Conservation (phyloP, 768 basidiomycete species). For the Pholiota conissans region DNA sequence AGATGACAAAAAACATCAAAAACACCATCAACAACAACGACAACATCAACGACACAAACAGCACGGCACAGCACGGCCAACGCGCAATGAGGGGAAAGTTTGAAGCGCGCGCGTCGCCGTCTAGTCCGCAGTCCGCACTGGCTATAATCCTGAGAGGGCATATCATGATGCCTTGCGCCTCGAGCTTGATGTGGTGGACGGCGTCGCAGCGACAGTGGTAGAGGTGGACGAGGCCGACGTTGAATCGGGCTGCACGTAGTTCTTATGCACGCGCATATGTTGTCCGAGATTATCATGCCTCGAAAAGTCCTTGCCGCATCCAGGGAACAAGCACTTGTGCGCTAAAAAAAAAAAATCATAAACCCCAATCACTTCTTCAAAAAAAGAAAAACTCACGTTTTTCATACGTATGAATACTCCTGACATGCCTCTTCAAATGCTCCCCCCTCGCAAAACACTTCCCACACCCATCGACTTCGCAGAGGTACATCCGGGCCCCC, state of each 20-base stretch:
- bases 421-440: constrained; percentile 86
- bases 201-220: neutral
- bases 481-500: constrained; percentile 56
- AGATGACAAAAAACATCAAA: neutral
- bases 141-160: no score
- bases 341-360: constrained; percentile 42
- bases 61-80: no score
- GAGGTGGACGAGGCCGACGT: constrained; percentile 7
- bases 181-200: no score
- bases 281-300: constrained; percentile 88
- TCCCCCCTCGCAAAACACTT: constrained; percentile 89
- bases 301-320: constrained; percentile 83
- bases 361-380: constrained; percentile 8
- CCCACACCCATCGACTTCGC: constrained; percentile 80
- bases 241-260: constrained; percentile 32
- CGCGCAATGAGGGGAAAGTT: no score
- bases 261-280: constrained; percentile 82
- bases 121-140: no score
- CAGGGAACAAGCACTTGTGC: constrained; percentile 76
- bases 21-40: no score
- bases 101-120: neutral
- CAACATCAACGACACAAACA: no score
- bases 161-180: no score
- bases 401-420: constrained; percentile 89
- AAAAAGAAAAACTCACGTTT: constrained; percentile 65